phyloP scores from a whole-genome alignment of 177 flowering plant species.

The Tripterygium wilfordii region DNA sequence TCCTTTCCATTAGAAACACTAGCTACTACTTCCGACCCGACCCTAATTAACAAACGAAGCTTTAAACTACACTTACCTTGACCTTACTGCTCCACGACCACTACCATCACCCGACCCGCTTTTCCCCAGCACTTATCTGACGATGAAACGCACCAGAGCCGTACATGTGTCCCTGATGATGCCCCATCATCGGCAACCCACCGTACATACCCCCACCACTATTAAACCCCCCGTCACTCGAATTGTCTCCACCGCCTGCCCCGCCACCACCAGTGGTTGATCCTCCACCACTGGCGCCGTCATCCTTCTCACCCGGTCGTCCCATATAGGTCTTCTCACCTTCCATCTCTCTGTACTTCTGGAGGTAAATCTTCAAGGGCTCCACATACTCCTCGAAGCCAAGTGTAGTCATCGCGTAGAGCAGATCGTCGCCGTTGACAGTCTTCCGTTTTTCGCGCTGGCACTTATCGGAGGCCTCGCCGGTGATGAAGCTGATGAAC shows the following conservation, averaged over 20 bases:
- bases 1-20: too few relatives aligned
- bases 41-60: too few relatives aligned
- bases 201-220: slow-evolving; percentile 21
- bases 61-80: too few relatives aligned
- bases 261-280: slow-evolving; percentile 8
- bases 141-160: slow-evolving; percentile 17
- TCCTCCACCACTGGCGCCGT: slow-evolving; percentile 11
- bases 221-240: background rate
- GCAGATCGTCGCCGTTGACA: slow-evolving; percentile 64
- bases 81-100: slow-evolving; percentile 5
- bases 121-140: slow-evolving; percentile 14
- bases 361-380: slow-evolving; percentile 54
- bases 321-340: slow-evolving; percentile 43
- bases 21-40: too few relatives aligned
- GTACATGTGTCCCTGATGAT: slow-evolving; percentile 20
- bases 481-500: slow-evolving; percentile 63
- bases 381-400: slow-evolving; percentile 75
- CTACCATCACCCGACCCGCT: slow-evolving; percentile 7
- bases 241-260: slow-evolving; percentile 11
- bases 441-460: slow-evolving; percentile 67
- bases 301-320: slow-evolving; percentile 30
- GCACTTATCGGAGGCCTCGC: slow-evolving; percentile 65
- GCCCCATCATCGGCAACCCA: slow-evolving; percentile 24
- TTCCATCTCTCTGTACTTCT: slow-evolving; percentile 64
- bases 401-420: slow-evolving; percentile 72